phyloP scores from a whole-genome alignment of 2,329 filamentous ascomycete genomes.

The Colletotrichum magnum region DNA sequence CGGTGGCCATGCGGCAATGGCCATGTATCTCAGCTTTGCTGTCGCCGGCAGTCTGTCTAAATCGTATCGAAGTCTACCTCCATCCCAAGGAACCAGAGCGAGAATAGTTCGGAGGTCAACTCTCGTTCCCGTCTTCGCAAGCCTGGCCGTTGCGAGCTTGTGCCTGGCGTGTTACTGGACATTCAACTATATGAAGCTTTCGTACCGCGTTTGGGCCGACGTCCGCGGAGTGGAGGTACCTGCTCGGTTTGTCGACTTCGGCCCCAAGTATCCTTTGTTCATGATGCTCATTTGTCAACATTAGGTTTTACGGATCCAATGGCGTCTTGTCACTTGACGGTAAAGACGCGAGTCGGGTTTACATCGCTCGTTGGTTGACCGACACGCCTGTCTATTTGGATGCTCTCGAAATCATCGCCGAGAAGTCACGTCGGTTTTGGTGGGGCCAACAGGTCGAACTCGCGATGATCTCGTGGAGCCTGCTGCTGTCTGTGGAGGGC shows the following conservation, averaged over 20 bases:
- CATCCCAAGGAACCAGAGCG: constrained; percentile 53
- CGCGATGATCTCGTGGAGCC: constrained; percentile 66
- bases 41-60: constrained; percentile 45
- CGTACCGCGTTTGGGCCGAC: constrained; percentile 66
- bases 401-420: constrained; percentile 67
- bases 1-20: constrained; percentile 42
- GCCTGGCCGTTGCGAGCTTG: constrained; percentile 62
- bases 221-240: constrained; percentile 56
- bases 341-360: constrained; percentile 46
- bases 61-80: constrained; percentile 47
- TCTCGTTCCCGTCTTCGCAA: constrained; percentile 55
- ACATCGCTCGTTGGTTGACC: constrained; percentile 66
- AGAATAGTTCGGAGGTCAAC: constrained; percentile 47
- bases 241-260: constrained; percentile 47
- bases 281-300: constrained; percentile 5
- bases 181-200: constrained; percentile 58
- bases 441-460: constrained; percentile 74
- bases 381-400: constrained; percentile 67
- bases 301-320: constrained; percentile 47
- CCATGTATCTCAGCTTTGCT: constrained; percentile 41
- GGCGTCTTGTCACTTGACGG: constrained; percentile 53
- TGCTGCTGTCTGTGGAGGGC: constrained; percentile 72
- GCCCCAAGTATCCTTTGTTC: constrained; percentile 20
- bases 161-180: constrained; percentile 59
- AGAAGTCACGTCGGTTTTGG: constrained; percentile 70